phyloP scores from a whole-genome alignment of 2,329 filamentous ascomycete species.

The Aquanectria penicillioides region DNA sequence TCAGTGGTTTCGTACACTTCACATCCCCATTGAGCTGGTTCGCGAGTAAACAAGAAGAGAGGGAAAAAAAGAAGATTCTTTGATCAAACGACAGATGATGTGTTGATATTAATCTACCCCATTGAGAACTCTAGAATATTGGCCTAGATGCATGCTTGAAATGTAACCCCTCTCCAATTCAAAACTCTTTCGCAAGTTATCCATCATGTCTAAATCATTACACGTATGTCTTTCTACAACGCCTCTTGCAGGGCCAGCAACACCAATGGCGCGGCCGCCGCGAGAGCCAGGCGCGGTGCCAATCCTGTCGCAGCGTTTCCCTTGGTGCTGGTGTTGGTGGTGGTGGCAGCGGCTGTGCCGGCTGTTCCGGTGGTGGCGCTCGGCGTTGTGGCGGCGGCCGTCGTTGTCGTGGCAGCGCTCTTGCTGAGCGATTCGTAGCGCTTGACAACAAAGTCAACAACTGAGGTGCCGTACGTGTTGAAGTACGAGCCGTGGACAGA shows the following conservation, averaged over 20 bases:
- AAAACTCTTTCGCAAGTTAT: too few relatives aligned
- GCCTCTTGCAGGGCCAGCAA: neutral
- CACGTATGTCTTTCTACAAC: too few relatives aligned
- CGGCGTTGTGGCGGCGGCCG: constrained; percentile 13
- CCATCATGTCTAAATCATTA: too few relatives aligned
- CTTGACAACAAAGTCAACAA: constrained; percentile 49
- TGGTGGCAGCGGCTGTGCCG: neutral
- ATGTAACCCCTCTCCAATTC: too few relatives aligned
- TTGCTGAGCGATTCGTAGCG: constrained; percentile 39
- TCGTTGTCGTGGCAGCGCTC: constrained; percentile 16
- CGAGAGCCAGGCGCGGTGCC: neutral
- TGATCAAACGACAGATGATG: too few relatives aligned
- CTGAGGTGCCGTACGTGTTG: constrained; percentile 45
- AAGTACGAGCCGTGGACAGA: constrained; percentile 50
- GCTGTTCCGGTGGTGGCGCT: constrained; percentile 2
- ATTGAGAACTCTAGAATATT: too few relatives aligned
- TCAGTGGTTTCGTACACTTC: too few relatives aligned
- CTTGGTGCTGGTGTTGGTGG: neutral
- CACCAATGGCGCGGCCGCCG: neutral
- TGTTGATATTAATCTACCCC: too few relatives aligned
- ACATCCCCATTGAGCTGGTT: too few relatives aligned
- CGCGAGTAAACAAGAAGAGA: too few relatives aligned
- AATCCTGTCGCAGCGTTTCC: neutral
- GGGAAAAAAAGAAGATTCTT: too few relatives aligned
- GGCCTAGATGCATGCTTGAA: too few relatives aligned